Conservation (phyloP, 768 basidiomycete species). For the Tulasnella calospora region DNA sequence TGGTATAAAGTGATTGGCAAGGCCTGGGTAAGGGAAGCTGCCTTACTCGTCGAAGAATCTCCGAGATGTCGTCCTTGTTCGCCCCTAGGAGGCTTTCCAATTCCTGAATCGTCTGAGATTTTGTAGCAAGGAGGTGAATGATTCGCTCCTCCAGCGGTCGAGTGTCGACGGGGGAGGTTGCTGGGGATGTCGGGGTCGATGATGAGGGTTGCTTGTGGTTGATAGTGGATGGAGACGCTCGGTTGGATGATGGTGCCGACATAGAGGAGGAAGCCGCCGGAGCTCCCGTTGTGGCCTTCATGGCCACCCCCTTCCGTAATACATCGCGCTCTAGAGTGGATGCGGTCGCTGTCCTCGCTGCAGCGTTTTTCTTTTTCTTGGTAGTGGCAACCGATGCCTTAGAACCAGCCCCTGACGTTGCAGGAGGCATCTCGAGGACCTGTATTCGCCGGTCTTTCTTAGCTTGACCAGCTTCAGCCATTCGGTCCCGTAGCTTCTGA, state of each 20-base stretch:
- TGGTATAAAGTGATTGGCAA: not conserved
- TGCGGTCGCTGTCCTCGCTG: constrained; percentile 11
- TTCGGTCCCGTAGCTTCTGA: constrained; percentile 17
- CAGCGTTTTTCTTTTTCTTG: constrained; percentile 21
- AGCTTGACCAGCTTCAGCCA: constrained; percentile 11
- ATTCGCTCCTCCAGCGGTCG: constrained; percentile 12
- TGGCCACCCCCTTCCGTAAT: constrained; percentile 18
- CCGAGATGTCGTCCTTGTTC: constrained; percentile 16
- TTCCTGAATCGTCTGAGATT: constrained; percentile 19
- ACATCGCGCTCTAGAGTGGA: constrained; percentile 19
- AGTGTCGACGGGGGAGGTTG: constrained; percentile 15
- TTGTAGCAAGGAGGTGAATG: constrained; percentile 19
- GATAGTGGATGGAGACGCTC: constrained; percentile 8
- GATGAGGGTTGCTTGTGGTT: constrained; percentile 11
- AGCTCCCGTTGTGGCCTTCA: constrained; percentile 15
- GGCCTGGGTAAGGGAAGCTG: not conserved
- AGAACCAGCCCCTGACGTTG: not conserved
- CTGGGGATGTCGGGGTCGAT: not conserved
- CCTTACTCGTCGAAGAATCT: constrained; percentile 20
- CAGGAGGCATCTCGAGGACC: not conserved
- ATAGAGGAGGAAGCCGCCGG: constrained; percentile 5
- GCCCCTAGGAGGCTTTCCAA: constrained; percentile 3
- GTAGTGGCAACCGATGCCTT: not conserved
- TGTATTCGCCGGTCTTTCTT: constrained; percentile 17
- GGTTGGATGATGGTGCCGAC: not conserved